A percentile compares a stretch with the other conserved stretches of the same genome.
These are phyloP conservation scores for Cnidoscolus chayamansa DNA, from an alignment of 441 rosid species.

Conservation along the genomic window DNA sequence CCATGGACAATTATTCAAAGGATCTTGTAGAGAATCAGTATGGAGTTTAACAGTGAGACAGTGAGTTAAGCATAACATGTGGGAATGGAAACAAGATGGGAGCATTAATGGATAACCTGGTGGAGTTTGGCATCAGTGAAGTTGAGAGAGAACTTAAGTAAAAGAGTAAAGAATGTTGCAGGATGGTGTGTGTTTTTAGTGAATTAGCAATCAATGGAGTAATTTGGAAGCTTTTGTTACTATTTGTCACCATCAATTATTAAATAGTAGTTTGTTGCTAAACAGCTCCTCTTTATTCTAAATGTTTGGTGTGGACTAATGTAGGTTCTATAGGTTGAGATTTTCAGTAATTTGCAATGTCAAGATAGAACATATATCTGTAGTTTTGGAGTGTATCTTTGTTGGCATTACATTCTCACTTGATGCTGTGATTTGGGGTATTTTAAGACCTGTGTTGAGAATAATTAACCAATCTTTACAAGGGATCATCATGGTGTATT, in stretches of 20 bases:
- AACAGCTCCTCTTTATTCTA: background rate
- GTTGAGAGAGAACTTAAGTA: too few relatives aligned
- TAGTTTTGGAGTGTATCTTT: background rate
- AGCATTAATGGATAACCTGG: too few relatives aligned
- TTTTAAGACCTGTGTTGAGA: background rate
- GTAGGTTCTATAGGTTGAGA: background rate
- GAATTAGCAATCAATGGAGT: background rate
- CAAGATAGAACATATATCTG: background rate
- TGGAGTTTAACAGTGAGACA: too few relatives aligned
- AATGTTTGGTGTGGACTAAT: background rate
- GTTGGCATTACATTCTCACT: background rate
- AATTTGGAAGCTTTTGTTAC: background rate
- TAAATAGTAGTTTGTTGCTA: constrained; percentile 1
- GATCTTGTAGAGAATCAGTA: background rate
- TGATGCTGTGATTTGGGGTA: too few relatives aligned
- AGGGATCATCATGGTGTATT: background rate
- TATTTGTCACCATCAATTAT: background rate
- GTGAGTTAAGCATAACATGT: background rate
- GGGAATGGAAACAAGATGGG: too few relatives aligned
- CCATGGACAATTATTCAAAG: background rate
- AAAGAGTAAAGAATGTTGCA: background rate
- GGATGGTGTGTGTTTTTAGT: background rate
- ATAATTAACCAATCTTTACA: background rate
- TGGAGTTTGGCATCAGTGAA: too few relatives aligned
- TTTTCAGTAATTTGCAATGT: background rate